Base-by-base conservation (phyloP, 495 filamentous ascomycete species). In the Hyaloscypha bicolor region DNA sequence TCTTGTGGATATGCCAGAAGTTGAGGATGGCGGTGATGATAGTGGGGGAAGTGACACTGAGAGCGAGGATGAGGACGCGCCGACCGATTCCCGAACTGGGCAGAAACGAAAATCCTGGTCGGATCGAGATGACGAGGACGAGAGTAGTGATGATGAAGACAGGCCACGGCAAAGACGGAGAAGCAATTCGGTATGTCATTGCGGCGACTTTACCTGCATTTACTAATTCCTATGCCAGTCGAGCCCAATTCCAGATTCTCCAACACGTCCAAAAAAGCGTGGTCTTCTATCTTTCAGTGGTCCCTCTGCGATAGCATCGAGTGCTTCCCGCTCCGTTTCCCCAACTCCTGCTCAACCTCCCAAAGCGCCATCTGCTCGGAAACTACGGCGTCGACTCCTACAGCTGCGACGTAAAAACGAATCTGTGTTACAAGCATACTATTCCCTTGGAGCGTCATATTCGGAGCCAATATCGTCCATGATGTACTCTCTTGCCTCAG, bases 381-480 rank as follows among this genome's bases (percentile, higher is more conserved):
- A 83, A 12, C 82, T 97, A n/a, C 87, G 91, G 64, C 85, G 85
- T 58, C 87, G 87, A 59, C 79, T 99, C 6, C 74, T 95, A 19
- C 86, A 85, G 42, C 79, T 97, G 65, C 90, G 91, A 55, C 82
- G 86, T 60, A 91, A 94, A 74, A 86, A 97, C 70, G 90, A 94
- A 71, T 74, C 75, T 5, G 83, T 91, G 9, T 77, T 98, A 45
- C 83, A 88, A 19, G 81, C 82, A 55, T 99, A 99, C 78, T 97
- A 97, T 76, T 82, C 87, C 6, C 81, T 92, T 14, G 95, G 95
- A 53, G 88, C 92, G 14, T 94, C 93, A 25, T 97, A 96, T 74
- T 93, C 93, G 3, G 96, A 98, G 73, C 95, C 95, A 31, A 92
- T 98, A 65, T 96, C 93, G 0, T 93, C 92, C 1, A 86, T 99